These are phyloP conservation scores for Pleodorina starrii DNA, from an alignment of 139 green algal genomes.

Conservation along the genomic window DNA sequence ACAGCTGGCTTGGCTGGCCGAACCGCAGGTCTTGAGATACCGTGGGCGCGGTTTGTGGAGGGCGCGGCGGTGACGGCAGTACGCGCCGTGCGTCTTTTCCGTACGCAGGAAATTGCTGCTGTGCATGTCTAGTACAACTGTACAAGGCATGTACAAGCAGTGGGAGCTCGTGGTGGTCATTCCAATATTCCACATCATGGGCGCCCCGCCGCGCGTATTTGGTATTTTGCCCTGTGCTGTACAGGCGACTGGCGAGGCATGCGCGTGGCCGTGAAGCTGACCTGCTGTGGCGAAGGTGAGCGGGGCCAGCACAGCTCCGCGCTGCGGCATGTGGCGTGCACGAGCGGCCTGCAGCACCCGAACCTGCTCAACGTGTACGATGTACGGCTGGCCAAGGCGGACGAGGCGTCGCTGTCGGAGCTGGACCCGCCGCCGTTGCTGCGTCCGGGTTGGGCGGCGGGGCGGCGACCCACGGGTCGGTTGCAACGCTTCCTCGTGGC, in stretches of 20 bases:
- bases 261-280: background rate
- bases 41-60: no score
- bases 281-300: background rate
- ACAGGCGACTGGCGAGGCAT: background rate
- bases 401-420: background rate
- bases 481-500: background rate
- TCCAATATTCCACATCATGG: no score
- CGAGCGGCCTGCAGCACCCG: background rate
- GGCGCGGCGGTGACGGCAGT: background rate
- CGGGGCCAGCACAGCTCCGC: background rate
- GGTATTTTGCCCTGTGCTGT: no score
- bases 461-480: background rate
- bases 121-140: background rate
- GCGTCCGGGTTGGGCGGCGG: background rate
- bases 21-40: no score
- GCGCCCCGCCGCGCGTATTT: no score
- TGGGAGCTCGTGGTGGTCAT: no score
- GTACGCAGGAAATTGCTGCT: background rate
- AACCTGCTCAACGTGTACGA: background rate
- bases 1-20: no score
- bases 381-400: background rate
- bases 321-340: background rate
- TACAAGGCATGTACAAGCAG: background rate
- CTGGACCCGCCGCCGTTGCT: background rate
- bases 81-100: background rate